Percentiles rank a stretch among this genome's conserved stretches.
phyloP scores from a whole-genome alignment of 75 land plant genomes.

The Isoetes taiwanensis region DNA sequence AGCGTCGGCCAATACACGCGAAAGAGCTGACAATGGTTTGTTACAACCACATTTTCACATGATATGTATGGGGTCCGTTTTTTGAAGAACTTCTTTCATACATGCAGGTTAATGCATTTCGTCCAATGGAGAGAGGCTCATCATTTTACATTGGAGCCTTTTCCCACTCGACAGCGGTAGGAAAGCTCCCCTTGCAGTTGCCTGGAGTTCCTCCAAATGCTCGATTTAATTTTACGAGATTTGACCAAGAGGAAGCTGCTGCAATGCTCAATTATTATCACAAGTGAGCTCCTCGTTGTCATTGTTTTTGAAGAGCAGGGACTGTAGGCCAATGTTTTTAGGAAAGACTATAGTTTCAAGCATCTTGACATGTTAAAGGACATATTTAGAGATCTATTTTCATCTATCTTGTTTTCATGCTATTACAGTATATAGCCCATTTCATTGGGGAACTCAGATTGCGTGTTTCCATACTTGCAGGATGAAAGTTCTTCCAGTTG shows the following conservation, averaged over 20 bases:
- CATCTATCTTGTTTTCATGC: too few relatives aligned
- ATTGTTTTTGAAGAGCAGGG: too few relatives aligned
- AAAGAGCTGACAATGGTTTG: constrained; percentile 74
- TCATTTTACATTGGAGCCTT: constrained; percentile 89
- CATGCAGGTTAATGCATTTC: constrained; percentile 68
- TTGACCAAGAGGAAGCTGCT: constrained; percentile 55
- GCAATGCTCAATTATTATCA: constrained; percentile 66
- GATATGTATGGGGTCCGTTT: not conserved
- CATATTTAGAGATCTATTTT: too few relatives aligned
- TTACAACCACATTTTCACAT: not conserved
- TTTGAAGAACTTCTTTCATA: not conserved
- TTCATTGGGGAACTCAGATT: too few relatives aligned
- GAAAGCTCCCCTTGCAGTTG: constrained; percentile 67
- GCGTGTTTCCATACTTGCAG: not conserved
- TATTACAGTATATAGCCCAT: too few relatives aligned
- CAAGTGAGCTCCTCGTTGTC: constrained; percentile 34
- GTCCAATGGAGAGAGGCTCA: constrained; percentile 61
- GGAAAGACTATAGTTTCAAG: too few relatives aligned
- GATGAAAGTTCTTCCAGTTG: constrained; percentile 7
- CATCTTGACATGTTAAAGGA: too few relatives aligned
- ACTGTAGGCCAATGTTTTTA: too few relatives aligned
- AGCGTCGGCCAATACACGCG: constrained; percentile 60
- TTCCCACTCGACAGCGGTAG: constrained; percentile 90
- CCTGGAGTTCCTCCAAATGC: constrained; percentile 72
- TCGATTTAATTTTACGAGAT: constrained; percentile 57